Conservation (phyloP, 208 protist species). For the Porcisia deanei region DNA sequence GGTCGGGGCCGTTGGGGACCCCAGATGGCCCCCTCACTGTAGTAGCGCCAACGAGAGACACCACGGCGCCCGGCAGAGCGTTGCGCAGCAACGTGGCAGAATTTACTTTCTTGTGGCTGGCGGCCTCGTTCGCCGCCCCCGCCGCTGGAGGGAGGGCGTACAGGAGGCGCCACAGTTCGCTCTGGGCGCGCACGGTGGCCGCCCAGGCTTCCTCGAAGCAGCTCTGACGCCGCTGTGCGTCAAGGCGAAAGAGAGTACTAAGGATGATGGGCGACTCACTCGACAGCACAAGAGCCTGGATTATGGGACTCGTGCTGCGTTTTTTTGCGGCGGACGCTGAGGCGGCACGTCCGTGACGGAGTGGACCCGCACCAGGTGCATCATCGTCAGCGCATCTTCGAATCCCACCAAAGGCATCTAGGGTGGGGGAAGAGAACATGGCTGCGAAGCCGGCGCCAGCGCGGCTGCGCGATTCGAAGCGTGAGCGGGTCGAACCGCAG, state of each 20-base stretch:
- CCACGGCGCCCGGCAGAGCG: constrained; percentile 14
- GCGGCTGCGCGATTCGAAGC: constrained; percentile 3
- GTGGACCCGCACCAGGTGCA: background rate
- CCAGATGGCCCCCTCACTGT: background rate
- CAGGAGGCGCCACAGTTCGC: constrained; percentile 27
- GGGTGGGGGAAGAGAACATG: background rate
- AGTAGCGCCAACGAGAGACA: constrained; percentile 2
- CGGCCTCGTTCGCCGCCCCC: background rate
- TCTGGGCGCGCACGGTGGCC: constrained; percentile 22
- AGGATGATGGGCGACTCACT: constrained; percentile 23
- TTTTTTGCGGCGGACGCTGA: background rate
- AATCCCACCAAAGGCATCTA: background rate
- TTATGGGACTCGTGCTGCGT: constrained; percentile 30
- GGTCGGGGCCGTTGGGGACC: background rate
- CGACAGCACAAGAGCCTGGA: constrained; percentile 35
- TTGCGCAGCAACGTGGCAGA: constrained; percentile 14
- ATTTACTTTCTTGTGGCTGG: background rate
- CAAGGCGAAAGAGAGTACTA: constrained; percentile 25
- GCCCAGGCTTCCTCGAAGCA: constrained; percentile 54
- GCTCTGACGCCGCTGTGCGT: constrained; percentile 9
- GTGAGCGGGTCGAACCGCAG: background rate
- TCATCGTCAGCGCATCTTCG: background rate
- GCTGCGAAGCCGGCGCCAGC: background rate
- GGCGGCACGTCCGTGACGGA: background rate
- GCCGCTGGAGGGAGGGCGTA: constrained; percentile 25